phyloP scores from a whole-genome alignment of 2,329 filamentous ascomycete genomes.

The Gnomoniopsis sp. region DNA sequence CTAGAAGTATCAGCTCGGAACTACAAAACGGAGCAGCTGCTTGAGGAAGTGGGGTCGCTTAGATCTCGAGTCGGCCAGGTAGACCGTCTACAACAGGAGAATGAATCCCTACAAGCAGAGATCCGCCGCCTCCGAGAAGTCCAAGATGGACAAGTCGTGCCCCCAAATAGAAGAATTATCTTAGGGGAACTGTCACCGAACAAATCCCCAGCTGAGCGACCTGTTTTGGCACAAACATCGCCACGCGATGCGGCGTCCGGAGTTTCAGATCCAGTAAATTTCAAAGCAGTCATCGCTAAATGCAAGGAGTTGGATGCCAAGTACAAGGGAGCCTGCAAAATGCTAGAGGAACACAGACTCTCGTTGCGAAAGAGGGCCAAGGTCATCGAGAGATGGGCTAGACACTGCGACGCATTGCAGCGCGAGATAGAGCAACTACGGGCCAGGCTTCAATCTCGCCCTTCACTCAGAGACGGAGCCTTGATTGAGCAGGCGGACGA shows the following conservation, averaged over 20 bases:
- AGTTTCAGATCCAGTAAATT: slow-evolving; percentile 14
- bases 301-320: slow-evolving; percentile 36
- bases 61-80: slow-evolving; percentile 29
- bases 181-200: slow-evolving; percentile 18
- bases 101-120: slow-evolving; percentile 36
- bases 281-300: slow-evolving; percentile 19
- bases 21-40: slow-evolving; percentile 21
- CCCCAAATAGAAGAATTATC: slow-evolving; percentile 2
- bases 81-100: slow-evolving; percentile 39
- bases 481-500: neutral
- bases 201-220: neutral
- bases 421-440: slow-evolving; percentile 41
- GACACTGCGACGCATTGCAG: slow-evolving; percentile 41
- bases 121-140: slow-evolving; percentile 27
- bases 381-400: slow-evolving; percentile 42
- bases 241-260: neutral
- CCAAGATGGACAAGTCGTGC: slow-evolving; percentile 6
- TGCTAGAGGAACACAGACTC: slow-evolving; percentile 38
- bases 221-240: neutral
- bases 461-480: neutral
- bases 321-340: slow-evolving; percentile 37
- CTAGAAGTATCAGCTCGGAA: slow-evolving; percentile 26
- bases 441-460: slow-evolving; percentile 24
- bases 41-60: slow-evolving; percentile 34
- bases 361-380: slow-evolving; percentile 38